These are phyloP conservation scores for Xylariaceae sp. DNA, from an alignment of 2,329 filamentous ascomycete genomes.

Conservation along the genomic window DNA sequence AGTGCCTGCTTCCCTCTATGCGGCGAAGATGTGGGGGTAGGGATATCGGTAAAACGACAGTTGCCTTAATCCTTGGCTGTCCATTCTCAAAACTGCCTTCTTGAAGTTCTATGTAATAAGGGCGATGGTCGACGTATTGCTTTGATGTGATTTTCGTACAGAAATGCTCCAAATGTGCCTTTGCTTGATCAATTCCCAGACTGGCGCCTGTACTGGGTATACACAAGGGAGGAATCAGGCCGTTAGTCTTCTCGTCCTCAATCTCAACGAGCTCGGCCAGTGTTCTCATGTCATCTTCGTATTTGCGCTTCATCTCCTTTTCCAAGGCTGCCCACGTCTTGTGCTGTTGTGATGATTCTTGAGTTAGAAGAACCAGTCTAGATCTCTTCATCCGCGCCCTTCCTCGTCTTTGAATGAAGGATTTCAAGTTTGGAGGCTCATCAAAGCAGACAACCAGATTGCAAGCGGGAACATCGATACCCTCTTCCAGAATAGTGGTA, in stretches of 20 bases:
- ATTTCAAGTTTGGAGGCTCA: constrained; percentile 46
- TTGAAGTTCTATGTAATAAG: constrained; percentile 60
- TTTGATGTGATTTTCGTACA: constrained; percentile 58
- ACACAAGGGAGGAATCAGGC: constrained; percentile 33
- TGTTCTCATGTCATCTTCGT: constrained; percentile 59
- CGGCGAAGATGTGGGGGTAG: constrained; percentile 60
- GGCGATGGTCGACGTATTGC: constrained; percentile 60
- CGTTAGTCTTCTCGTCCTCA: constrained; percentile 40
- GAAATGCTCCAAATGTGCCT: constrained; percentile 77
- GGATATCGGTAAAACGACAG: constrained; percentile 66
- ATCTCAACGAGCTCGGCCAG: constrained; percentile 41
- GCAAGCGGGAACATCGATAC: constrained; percentile 63
- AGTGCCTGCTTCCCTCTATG: constrained; percentile 49
- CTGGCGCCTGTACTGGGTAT: constrained; percentile 52
- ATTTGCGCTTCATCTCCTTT: constrained; percentile 65
- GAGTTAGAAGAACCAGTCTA: constrained; percentile 44
- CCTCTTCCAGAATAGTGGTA: constrained; percentile 64
- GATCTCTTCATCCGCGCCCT: constrained; percentile 50
- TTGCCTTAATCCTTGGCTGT: constrained; percentile 44
- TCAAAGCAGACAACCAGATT: constrained; percentile 59
- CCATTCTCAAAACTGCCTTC: constrained; percentile 20
- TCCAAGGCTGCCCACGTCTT: constrained; percentile 65
- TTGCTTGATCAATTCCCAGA: constrained; percentile 69
- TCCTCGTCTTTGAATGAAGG: constrained; percentile 56
- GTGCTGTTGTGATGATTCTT: constrained; percentile 26